A percentile compares a stretch with the other conserved stretches of the same genome.
Conservation (phyloP, 2,329 filamentous ascomycete genomes). For the Coniella lustricola region DNA sequence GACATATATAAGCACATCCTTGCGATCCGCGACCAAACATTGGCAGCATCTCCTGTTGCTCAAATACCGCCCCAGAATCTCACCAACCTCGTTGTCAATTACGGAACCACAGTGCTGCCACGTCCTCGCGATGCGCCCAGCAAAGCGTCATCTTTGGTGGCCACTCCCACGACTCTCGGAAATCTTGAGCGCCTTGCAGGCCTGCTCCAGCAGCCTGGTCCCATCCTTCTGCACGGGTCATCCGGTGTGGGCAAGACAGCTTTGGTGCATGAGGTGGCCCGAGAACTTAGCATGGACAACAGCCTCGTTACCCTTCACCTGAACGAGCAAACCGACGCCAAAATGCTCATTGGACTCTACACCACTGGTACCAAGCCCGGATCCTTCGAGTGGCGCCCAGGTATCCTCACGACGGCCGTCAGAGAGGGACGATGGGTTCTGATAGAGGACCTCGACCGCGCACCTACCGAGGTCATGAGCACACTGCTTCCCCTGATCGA, state of each 20-base stretch:
- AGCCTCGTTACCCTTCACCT: constrained; percentile 90
- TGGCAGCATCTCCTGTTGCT: not conserved
- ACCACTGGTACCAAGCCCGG: constrained; percentile 81
- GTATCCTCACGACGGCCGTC: constrained; percentile 89
- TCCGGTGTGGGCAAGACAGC: constrained; percentile 89
- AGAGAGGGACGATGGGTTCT: constrained; percentile 93
- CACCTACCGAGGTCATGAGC: constrained; percentile 90
- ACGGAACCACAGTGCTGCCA: constrained; percentile 63
- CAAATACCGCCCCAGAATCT: constrained; percentile 32
- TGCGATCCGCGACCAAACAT: constrained; percentile 3
- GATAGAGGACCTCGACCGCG: constrained; percentile 93
- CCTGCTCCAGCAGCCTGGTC: constrained; percentile 59
- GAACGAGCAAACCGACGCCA: constrained; percentile 97
- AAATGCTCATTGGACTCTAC: constrained; percentile 91
- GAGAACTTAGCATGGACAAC: constrained; percentile 68
- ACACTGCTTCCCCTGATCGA: constrained; percentile 89
- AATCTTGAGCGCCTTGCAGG: constrained; percentile 67
- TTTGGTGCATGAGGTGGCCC: constrained; percentile 73
- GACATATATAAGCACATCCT: constrained; percentile 32
- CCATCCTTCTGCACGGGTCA: constrained; percentile 74
- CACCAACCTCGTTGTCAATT: constrained; percentile 55
- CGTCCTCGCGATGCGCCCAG: constrained; percentile 44
- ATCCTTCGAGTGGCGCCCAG: constrained; percentile 85
- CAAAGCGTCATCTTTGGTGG: constrained; percentile 49
- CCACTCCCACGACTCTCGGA: constrained; percentile 62